A percentile compares a stretch with the other conserved stretches of the same genome.
These are phyloP conservation scores for Aspergillus panamensis DNA, from an alignment of 495 filamentous ascomycete genomes.

Conservation along the genomic window DNA sequence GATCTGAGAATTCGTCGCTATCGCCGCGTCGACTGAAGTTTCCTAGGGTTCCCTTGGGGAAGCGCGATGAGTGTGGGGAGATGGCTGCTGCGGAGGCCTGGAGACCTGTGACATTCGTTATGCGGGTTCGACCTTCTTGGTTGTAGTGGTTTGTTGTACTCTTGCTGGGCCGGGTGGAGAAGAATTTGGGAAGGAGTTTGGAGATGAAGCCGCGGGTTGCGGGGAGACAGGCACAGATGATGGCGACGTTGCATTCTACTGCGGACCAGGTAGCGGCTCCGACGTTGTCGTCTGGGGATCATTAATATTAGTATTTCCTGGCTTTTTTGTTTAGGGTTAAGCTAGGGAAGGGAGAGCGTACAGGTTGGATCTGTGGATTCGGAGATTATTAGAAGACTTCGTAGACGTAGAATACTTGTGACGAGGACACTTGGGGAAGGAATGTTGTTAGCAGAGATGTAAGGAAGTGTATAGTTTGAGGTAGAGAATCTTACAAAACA, in stretches of 20 bases:
- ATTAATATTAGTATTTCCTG: conserved; percentile 1
- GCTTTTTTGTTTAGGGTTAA: neutral
- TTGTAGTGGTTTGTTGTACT: conserved; percentile 21
- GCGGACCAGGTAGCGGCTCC: conserved; percentile 55
- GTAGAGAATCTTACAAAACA: conserved; percentile 37
- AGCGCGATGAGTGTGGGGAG: conserved; percentile 12
- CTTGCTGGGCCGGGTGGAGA: conserved; percentile 31
- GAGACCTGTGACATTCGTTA: conserved; percentile 20
- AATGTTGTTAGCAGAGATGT: conserved; percentile 13
- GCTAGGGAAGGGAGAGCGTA: conserved; percentile 9
- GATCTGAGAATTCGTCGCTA: conserved; percentile 11
- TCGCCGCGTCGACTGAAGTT: conserved; percentile 6
- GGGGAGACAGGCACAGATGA: conserved; percentile 56
- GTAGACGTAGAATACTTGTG: conserved; percentile 52
- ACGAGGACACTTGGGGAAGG: conserved; percentile 43
- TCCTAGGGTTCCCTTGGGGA: conserved; percentile 21
- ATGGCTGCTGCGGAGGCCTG: conserved; percentile 27
- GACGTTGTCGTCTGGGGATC: conserved; percentile 44
- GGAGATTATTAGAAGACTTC: conserved; percentile 43
- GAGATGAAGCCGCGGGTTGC: conserved; percentile 50
- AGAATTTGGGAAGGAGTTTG: conserved; percentile 34
- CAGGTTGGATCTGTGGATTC: conserved; percentile 48
- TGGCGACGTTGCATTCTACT: conserved; percentile 54
- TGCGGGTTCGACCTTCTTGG: conserved; percentile 19
- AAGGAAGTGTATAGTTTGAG: conserved; percentile 5